Evolutionary conservation across 2,329 filamentous ascomycete genomes (phyloP).

Genomic region (Mycosphaerella sp.): DNA sequence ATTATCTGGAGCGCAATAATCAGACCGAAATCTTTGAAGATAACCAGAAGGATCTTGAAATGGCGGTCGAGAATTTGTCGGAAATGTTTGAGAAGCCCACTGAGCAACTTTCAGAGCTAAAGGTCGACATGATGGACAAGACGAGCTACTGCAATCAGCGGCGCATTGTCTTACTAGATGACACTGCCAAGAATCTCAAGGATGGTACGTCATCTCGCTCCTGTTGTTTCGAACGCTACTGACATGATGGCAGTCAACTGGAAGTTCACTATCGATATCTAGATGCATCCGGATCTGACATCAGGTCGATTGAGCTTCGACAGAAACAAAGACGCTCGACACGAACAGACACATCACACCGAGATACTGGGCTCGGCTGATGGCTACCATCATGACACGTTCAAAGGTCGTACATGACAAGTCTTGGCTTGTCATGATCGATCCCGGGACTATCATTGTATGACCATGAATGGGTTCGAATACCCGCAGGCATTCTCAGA

Average conservation of each 20-base stretch:
- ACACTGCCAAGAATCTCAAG: constrained; percentile 87
- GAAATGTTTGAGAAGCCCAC: constrained; percentile 99
- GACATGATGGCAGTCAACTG: constrained; percentile 26
- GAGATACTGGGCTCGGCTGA: too few relatives aligned
- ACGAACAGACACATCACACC: not conserved
- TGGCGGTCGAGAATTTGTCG: constrained; percentile 94
- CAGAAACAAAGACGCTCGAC: not conserved
- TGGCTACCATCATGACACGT: too few relatives aligned
- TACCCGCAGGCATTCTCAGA: too few relatives aligned
- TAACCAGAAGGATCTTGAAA: constrained; percentile 95
- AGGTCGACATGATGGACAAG: constrained; percentile 98
- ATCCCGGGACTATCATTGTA: too few relatives aligned
- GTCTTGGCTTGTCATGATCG: too few relatives aligned
- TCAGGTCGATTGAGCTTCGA: not conserved
- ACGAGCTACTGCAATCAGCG: constrained; percentile 94
- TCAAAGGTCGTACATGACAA: too few relatives aligned
- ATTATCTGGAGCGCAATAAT: constrained; percentile 94
- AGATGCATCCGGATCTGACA: not conserved
- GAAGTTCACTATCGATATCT: constrained; percentile 32
- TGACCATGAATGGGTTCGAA: too few relatives aligned
- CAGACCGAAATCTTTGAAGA: constrained; percentile 96
- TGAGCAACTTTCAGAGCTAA: constrained; percentile 74
- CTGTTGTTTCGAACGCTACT: not conserved
- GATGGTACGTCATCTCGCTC: constrained; percentile 59
- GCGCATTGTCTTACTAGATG: constrained; percentile 78